Evolutionary conservation across 495 filamentous ascomycete species (phyloP).

Genomic region (Penicillium pulvis): DNA sequence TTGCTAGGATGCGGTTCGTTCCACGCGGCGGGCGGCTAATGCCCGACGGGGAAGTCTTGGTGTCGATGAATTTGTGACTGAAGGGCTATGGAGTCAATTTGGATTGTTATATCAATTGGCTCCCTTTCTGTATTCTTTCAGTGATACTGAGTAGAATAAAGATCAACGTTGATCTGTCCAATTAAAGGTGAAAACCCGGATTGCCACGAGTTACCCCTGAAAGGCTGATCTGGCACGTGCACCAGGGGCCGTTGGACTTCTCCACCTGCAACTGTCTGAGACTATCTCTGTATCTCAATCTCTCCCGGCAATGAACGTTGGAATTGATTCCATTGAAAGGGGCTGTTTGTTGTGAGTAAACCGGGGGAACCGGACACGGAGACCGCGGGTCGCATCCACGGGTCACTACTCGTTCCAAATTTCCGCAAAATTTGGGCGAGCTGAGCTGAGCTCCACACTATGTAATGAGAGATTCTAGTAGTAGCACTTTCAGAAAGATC

Average conservation of each 20-base stretch:
- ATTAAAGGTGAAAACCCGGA: background rate
- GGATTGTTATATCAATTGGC: background rate
- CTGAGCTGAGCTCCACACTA: no score
- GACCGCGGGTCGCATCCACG: no score
- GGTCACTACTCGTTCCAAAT: background rate
- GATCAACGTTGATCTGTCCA: background rate
- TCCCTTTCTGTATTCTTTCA: background rate
- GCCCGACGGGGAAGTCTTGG: slow-evolving; percentile 16
- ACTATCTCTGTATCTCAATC: no score
- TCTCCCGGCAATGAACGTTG: background rate
- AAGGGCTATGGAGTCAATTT: background rate
- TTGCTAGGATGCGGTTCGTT: slow-evolving; percentile 16
- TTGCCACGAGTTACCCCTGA: background rate
- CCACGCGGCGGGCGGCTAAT: slow-evolving; percentile 21
- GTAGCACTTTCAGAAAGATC: no score
- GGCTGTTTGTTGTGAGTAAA: background rate
- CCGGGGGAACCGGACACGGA: no score
- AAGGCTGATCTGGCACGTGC: slow-evolving; percentile 14
- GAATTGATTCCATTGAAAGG: background rate
- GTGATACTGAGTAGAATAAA: background rate
- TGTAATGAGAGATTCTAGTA: no score
- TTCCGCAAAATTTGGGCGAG: background rate
- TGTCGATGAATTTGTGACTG: slow-evolving; percentile 18
- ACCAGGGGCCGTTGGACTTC: slow-evolving; percentile 18
- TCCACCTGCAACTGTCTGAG: background rate